Evolutionary conservation across 1,139 yeast species (phyloP).

Genomic region (Geotrichum bryndzae): DNA sequence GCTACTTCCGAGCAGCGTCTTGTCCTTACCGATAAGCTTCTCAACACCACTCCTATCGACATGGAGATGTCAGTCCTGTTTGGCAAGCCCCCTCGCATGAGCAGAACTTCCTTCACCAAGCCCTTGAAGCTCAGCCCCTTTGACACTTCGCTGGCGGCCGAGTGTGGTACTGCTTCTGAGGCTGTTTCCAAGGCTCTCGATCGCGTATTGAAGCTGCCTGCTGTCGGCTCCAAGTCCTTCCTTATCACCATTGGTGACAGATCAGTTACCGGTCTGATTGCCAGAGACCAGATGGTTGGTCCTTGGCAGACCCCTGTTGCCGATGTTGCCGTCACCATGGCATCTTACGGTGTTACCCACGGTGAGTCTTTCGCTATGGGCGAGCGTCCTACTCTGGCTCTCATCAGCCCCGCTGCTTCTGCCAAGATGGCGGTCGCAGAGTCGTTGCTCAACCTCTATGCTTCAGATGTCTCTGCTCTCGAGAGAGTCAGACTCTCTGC

Average conservation of each 20-base stretch:
- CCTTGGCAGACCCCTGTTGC: constrained; percentile 99
- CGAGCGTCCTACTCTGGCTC: constrained; percentile 86
- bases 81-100: constrained; percentile 95
- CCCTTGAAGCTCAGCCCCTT: constrained; percentile 54
- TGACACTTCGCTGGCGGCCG: constrained; percentile 32
- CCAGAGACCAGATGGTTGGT: constrained; percentile 98
- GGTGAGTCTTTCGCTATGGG: constrained; percentile 99
- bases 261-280: constrained; percentile 91
- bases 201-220: constrained; percentile 82
- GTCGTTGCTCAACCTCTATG: constrained; percentile 78
- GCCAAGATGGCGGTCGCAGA: constrained; percentile 97
- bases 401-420: constrained; percentile 89
- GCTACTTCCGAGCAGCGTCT: constrained; percentile 86
- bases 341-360: constrained; percentile 77
- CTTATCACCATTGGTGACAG: constrained; percentile 96
- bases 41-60: constrained; percentile 82
- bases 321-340: constrained; percentile 95
- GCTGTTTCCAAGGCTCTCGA: constrained; percentile 46
- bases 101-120: constrained; percentile 66
- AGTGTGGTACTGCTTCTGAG: constrained; percentile 17
- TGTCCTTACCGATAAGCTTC: constrained; percentile 69
- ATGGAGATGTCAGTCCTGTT: constrained; percentile 94
- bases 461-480: constrained; percentile 78
- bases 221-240: constrained; percentile 94
- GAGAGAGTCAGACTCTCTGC: constrained; percentile 84